phyloP scores from a whole-genome alignment of 2,329 filamentous ascomycete genomes.

The Pestalotiopsis sp. region DNA sequence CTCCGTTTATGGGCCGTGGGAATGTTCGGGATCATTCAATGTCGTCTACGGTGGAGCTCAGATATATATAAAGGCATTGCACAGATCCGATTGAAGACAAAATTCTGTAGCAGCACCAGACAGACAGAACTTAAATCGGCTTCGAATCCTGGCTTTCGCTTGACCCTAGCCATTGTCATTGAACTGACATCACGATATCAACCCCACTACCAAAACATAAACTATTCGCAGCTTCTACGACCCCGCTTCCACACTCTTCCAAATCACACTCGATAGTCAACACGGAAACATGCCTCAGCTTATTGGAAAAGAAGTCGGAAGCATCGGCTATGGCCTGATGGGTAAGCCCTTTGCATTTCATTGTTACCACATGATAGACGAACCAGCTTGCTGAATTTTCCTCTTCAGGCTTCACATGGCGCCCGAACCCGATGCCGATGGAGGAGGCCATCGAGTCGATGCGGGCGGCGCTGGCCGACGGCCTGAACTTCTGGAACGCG shows the following conservation, averaged over 20 bases:
- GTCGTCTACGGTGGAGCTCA: neutral
- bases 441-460: slow-evolving; percentile 47
- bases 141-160: neutral
- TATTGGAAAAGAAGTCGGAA: slow-evolving; percentile 12
- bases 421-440: slow-evolving; percentile 27
- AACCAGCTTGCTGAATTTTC: neutral
- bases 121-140: neutral
- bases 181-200: neutral
- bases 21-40: neutral
- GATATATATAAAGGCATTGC: neutral
- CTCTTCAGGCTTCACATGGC: slow-evolving; percentile 29
- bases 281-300: slow-evolving; percentile 10
- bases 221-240: neutral
- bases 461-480: slow-evolving; percentile 41
- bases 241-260: neutral
- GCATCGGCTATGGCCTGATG: slow-evolving; percentile 15
- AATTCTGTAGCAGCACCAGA: neutral
- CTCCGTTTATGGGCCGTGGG: neutral
- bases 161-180: neutral
- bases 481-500: slow-evolving; percentile 51
- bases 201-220: neutral
- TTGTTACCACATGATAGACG: neutral
- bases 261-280: neutral
- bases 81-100: neutral
- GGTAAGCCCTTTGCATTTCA: neutral